These are phyloP conservation scores for Coemansia asiatica DNA, from an alignment of 192 early-diverging fungal genomes.

Conservation along the genomic window DNA sequence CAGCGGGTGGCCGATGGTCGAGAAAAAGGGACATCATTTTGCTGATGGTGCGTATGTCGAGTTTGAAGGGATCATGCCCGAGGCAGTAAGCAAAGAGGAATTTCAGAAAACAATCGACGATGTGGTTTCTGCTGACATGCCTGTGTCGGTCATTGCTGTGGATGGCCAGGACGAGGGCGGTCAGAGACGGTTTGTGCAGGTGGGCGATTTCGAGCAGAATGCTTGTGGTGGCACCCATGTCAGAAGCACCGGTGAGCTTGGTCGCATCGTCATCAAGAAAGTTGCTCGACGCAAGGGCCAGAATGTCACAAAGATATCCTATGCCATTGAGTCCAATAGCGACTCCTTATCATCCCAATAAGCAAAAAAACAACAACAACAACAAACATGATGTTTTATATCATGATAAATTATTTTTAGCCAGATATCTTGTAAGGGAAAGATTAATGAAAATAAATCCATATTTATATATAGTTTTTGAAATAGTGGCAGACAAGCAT, in stretches of 20 bases:
- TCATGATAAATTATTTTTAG: too few species aligned
- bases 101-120: conserved; percentile 13
- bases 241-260: conserved; percentile 15
- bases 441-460: too few species aligned
- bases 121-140: conserved; percentile 6
- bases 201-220: conserved; percentile 19
- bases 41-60: conserved; percentile 35
- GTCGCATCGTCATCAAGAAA: conserved; percentile 17
- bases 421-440: too few species aligned
- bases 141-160: background rate
- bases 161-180: background rate
- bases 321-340: conserved; percentile 1
- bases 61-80: conserved; percentile 24
- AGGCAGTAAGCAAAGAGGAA: background rate
- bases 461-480: too few species aligned
- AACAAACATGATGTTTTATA: too few species aligned
- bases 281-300: conserved; percentile 21
- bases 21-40: conserved; percentile 32
- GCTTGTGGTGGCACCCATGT: conserved; percentile 34
- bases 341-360: too few species aligned
- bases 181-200: conserved; percentile 1
- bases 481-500: too few species aligned
- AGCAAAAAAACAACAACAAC: background rate
- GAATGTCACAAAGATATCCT: conserved; percentile 26
- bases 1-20: conserved; percentile 13